These are phyloP conservation scores for Arthrinium phaeospermum DNA, from an alignment of 2,329 filamentous ascomycete species.

Conservation along the genomic window DNA sequence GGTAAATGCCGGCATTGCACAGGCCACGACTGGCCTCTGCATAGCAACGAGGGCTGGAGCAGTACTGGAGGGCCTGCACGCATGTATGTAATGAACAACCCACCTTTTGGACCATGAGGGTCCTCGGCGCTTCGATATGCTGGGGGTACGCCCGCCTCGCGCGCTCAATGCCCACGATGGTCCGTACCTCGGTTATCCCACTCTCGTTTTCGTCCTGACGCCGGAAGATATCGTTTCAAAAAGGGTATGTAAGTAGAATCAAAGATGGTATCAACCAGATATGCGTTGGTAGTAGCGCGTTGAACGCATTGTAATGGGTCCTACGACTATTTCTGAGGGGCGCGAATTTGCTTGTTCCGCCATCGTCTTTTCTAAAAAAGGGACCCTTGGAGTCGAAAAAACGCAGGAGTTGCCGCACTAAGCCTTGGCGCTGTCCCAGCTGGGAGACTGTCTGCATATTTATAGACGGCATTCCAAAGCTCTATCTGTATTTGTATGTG, in stretches of 20 bases:
- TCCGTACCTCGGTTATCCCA: constrained; percentile 6
- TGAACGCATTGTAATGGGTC: background rate
- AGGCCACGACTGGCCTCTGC: background rate
- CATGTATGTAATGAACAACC: constrained; percentile 2
- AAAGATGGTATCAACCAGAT: background rate
- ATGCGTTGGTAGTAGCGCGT: background rate
- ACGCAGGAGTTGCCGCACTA: background rate
- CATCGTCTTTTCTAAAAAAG: background rate
- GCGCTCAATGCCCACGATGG: background rate
- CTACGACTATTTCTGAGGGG: background rate
- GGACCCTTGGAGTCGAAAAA: background rate
- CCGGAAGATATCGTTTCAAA: constrained; percentile 1
- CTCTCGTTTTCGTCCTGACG: background rate
- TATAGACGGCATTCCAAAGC: background rate
- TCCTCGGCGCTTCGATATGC: constrained; percentile 2
- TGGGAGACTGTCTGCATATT: background rate
- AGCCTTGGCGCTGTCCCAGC: background rate
- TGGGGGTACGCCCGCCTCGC: constrained; percentile 3
- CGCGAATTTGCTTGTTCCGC: background rate
- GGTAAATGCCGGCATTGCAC: constrained; percentile 5
- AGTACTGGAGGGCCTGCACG: background rate
- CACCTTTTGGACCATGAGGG: background rate
- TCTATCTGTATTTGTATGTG: too few species aligned
- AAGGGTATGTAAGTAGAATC: background rate
- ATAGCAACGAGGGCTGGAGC: background rate